Percentiles rank a stretch among this genome's conserved stretches.
These are phyloP conservation scores for Solanum tacnaense DNA, from an alignment of 257 asterid species.

Conservation along the genomic window DNA sequence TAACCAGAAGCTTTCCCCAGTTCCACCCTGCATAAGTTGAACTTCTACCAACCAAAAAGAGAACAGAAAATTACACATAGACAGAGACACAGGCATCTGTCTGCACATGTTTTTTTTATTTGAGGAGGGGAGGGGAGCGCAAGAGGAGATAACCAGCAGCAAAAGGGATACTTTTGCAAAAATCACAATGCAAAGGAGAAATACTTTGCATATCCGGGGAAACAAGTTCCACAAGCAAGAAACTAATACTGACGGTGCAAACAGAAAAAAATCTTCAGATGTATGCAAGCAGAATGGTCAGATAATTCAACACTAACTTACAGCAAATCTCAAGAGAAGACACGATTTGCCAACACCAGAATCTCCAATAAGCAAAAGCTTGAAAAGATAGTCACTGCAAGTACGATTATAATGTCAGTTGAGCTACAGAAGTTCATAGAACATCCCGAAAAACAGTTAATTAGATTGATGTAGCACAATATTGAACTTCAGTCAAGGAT, in stretches of 20 bases:
- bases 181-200: not conserved
- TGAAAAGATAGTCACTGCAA: slow-evolving; percentile 61
- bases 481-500: no score
- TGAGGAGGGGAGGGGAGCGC: no score
- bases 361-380: slow-evolving; percentile 73
- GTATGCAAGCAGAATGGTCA: not conserved
- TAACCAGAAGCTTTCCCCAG: not conserved
- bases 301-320: slow-evolving; percentile 16
- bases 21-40: not conserved
- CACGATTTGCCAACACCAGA: slow-evolving; percentile 74
- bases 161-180: not conserved
- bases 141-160: not conserved
- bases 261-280: not conserved
- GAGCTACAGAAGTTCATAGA: not conserved
- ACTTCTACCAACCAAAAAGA: not conserved
- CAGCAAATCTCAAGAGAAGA: slow-evolving; percentile 74
- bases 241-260: not conserved
- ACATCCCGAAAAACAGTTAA: not conserved
- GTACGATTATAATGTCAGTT: not conserved
- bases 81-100: not conserved
- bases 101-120: not conserved
- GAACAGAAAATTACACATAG: no score
- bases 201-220: not conserved
- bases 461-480: not conserved
- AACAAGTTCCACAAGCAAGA: not conserved